Evolutionary conservation across 176 grass and related monocot species (phyloP).

Genomic region (Pontederia paniculata): DNA sequence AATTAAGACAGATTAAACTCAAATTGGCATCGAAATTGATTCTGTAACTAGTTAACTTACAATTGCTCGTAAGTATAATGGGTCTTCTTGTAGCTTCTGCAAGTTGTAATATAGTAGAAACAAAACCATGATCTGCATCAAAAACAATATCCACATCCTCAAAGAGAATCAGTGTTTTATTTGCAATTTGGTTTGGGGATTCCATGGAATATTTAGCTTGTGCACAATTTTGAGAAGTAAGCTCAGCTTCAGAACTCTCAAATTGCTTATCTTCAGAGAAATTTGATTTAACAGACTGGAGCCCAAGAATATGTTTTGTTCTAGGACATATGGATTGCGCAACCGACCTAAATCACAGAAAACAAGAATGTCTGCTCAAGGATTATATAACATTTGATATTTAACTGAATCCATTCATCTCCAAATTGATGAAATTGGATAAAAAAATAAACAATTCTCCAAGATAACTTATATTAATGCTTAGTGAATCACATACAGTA

Average conservation of each 20-base stretch:
- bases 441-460: too few species aligned
- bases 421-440: too few species aligned
- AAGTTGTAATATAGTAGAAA: constrained; percentile 76
- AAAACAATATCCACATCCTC: constrained; percentile 95
- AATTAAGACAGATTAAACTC: constrained; percentile 18
- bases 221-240: constrained; percentile 16
- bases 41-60: constrained; percentile 29
- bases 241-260: background rate
- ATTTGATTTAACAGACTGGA: constrained; percentile 26
- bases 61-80: constrained; percentile 95
- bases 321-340: constrained; percentile 29
- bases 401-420: too few species aligned
- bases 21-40: constrained; percentile 4
- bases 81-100: constrained; percentile 72
- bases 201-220: constrained; percentile 18
- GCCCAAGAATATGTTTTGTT: constrained; percentile 21
- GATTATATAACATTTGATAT: too few species aligned
- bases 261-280: constrained; percentile 18
- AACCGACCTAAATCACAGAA: constrained; percentile 48
- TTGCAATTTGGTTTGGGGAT: constrained; percentile 38
- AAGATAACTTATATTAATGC: too few species aligned
- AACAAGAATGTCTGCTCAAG: background rate
- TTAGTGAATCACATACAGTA: too few species aligned
- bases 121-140: constrained; percentile 83
- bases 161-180: constrained; percentile 81